A percentile compares a stretch with the other conserved stretches of the same genome.
Evolutionary conservation across 352 stramenopile species (phyloP).

Genomic region (Phytophthora chlamydospora): DNA sequence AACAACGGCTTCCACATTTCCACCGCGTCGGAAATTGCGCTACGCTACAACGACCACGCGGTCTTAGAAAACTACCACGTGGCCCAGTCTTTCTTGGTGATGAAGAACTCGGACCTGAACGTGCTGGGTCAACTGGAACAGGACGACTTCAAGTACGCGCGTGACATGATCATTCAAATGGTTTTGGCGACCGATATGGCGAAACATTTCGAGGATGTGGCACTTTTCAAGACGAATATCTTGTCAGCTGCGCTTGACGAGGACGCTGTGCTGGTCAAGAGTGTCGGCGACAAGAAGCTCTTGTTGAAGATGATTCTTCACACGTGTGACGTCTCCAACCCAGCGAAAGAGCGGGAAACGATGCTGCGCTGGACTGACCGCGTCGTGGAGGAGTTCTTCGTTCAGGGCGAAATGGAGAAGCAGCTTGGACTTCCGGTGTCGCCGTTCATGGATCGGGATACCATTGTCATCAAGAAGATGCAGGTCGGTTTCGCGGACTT

Average conservation of each 20-base stretch:
- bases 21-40: slow-evolving; percentile 83
- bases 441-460: slow-evolving; percentile 94
- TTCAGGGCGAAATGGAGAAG: slow-evolving; percentile 96
- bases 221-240: slow-evolving; percentile 90
- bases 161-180: slow-evolving; percentile 92
- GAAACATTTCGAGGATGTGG: slow-evolving; percentile 89
- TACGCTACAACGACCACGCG: slow-evolving; percentile 90
- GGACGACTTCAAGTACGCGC: slow-evolving; percentile 87
- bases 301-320: slow-evolving; percentile 92
- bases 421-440: slow-evolving; percentile 86
- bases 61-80: slow-evolving; percentile 92
- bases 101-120: slow-evolving; percentile 89
- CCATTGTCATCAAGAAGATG: slow-evolving; percentile 92
- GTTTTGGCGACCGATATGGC: slow-evolving; percentile 92
- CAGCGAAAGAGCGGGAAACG: slow-evolving; percentile 85
- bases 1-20: slow-evolving; percentile 92
- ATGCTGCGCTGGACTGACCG: slow-evolving; percentile 94
- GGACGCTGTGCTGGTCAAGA: slow-evolving; percentile 79
- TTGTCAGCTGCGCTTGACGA: slow-evolving; percentile 66
- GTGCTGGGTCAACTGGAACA: slow-evolving; percentile 74
- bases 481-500: slow-evolving; percentile 96
- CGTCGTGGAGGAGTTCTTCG: slow-evolving; percentile 96
- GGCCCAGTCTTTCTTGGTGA: slow-evolving; percentile 88
- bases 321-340: slow-evolving; percentile 95
- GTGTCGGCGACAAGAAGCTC: slow-evolving; percentile 86